Evolutionary conservation across 352 stramenopile genomes (phyloP).

Genomic region (Phytophthora nicotianae): DNA sequence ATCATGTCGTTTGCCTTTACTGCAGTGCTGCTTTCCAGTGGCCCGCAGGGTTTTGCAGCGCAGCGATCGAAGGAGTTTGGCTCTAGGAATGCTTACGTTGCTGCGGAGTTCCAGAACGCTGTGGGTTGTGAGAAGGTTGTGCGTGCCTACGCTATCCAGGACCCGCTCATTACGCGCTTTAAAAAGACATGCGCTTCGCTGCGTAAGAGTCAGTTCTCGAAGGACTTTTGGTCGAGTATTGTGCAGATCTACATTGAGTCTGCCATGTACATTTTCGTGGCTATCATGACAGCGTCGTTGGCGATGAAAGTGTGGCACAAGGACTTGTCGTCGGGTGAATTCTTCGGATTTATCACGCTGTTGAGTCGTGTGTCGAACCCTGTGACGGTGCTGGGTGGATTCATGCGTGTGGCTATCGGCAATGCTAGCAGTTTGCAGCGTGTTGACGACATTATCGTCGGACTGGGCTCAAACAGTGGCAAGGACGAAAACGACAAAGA

Average conservation of each 20-base stretch:
- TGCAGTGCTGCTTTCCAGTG: constrained; percentile 78
- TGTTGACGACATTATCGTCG: constrained; percentile 86
- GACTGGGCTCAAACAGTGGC: constrained; percentile 41
- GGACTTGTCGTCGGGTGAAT: constrained; percentile 73
- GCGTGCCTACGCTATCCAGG: constrained; percentile 84
- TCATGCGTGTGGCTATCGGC: constrained; percentile 90
- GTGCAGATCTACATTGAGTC: constrained; percentile 92
- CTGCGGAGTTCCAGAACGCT: constrained; percentile 88
- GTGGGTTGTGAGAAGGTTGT: constrained; percentile 88
- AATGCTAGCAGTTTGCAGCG: constrained; percentile 88
- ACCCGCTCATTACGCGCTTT: constrained; percentile 77
- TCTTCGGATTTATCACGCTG: constrained; percentile 86
- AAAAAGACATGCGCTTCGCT: constrained; percentile 63
- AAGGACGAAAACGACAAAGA: constrained; percentile 66
- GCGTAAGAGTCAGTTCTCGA: constrained; percentile 87
- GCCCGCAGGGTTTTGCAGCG: constrained; percentile 81
- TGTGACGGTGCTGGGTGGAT: constrained; percentile 82
- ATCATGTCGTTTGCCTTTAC: constrained; percentile 88
- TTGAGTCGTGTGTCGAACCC: constrained; percentile 81
- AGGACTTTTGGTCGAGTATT: constrained; percentile 90
- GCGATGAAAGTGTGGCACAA: constrained; percentile 86
- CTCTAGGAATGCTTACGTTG: constrained; percentile 88
- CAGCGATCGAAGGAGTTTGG: constrained; percentile 88
- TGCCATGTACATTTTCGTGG: constrained; percentile 91
- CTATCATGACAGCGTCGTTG: constrained; percentile 85